A percentile compares a stretch with the other conserved stretches of the same genome.
These are phyloP conservation scores for Lecanicillium sp. DNA, from an alignment of 2,329 filamentous ascomycete species.

Conservation along the genomic window DNA sequence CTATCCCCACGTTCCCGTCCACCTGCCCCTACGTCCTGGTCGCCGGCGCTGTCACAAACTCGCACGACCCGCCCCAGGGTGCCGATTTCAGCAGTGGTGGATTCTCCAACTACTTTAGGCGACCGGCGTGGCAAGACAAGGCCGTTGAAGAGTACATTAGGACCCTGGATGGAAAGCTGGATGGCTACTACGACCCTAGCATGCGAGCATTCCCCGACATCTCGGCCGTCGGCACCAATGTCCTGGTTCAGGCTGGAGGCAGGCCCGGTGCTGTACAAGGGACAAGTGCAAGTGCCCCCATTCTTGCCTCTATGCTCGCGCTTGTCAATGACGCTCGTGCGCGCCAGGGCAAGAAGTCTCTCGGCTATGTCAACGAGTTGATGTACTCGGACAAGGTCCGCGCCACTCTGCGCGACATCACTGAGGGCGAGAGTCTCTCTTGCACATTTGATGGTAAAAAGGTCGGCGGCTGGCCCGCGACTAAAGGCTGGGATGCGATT, in stretches of 20 bases:
- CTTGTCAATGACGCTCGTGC: conserved; percentile 47
- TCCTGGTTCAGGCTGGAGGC: conserved; percentile 28
- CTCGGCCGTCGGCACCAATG: conserved; percentile 49
- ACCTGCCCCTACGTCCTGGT: conserved; percentile 61
- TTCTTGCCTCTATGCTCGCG: conserved; percentile 45
- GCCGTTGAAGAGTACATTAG: conserved; percentile 32
- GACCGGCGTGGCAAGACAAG: conserved; percentile 35
- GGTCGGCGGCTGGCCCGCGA: conserved; percentile 35
- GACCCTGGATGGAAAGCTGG: conserved; percentile 31
- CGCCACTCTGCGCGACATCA: conserved; percentile 31
- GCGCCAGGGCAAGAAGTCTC: conserved; percentile 33
- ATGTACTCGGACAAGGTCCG: conserved; percentile 34
- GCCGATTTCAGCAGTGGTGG: conserved; percentile 41
- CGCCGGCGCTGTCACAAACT: conserved; percentile 49
- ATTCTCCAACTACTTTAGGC: conserved; percentile 42
- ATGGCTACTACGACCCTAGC: conserved; percentile 32
- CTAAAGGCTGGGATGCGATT: conserved; percentile 37
- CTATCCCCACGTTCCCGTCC: conserved; percentile 55
- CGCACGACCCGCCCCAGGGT: conserved; percentile 27
- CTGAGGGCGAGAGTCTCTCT: conserved; percentile 28
- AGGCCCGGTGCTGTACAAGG: conserved; percentile 23
- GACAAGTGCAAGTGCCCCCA: conserved; percentile 45
- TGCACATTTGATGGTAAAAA: conserved; percentile 28
- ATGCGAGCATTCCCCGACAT: conserved; percentile 45
- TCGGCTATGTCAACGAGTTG: conserved; percentile 46